Base-by-base conservation (phyloP, 108 stramenopile species). In the Nitzschia sp. region DNA sequence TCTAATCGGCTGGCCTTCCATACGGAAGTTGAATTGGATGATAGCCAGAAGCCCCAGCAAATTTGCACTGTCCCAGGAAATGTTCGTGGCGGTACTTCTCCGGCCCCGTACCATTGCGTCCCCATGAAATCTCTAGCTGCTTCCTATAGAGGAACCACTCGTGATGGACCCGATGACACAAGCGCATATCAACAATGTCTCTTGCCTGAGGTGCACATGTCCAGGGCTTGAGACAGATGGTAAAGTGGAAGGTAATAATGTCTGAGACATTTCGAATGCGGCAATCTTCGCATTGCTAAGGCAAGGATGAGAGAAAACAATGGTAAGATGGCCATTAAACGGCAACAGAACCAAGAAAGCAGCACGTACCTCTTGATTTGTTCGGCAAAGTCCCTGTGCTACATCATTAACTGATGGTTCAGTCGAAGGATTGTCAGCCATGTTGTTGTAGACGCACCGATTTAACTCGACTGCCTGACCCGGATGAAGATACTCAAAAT, bases 151-250 rank as follows among this genome's bases (percentile, higher is more conserved):
- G 47, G 35, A 68, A 80, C 79, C 83, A 85, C 46, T 65, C 76
- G 26, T 66, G 72, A 21, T 70, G 60, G 51, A 72, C 31, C 51
- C 71, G 21, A 9, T 63, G 76, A 71, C 83, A 85, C 30, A 79
- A 35, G 25, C 62, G 51, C 19, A 48, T 64, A 36, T 88, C 80
- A 25, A 84, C 49, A 49, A 36, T 59, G 77, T 90, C 77, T 3
- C 58, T 47, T 61, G 60, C 54, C 19, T 79, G 82, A 15, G 75
- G 46, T 13, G 71, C 64, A 77, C 97, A 97, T 0, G 51, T 66
- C 97, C 97, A 97, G 2, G 97, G 97, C 56, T 97, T 97, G 64
- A 81, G 80, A 65, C 97, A 97, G 0, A 93, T 64, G 1, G 97
- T 97, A 72, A 89, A 97, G 68, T 97, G 97, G 23, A 87, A 91